Evolutionary conservation across 2,329 filamentous ascomycete species (phyloP).

Genomic region (Clarireedia sp.): DNA sequence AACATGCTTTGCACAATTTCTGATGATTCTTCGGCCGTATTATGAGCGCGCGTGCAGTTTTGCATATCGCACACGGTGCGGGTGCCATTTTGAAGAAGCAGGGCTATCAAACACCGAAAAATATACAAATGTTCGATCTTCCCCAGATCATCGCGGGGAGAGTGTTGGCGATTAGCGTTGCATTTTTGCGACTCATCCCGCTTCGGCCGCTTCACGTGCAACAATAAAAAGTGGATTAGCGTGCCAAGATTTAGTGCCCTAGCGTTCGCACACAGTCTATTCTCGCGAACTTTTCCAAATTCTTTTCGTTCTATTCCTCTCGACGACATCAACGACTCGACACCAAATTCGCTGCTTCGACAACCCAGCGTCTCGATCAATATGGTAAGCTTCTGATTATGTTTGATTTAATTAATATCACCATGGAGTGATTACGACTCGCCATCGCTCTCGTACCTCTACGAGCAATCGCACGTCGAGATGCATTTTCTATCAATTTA

Average conservation of each 20-base stretch:
- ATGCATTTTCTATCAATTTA: conserved; percentile 27
- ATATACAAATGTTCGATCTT: background rate
- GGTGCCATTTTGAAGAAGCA: conserved; percentile 53
- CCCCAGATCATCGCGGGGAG: conserved; percentile 1
- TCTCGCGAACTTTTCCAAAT: conserved; percentile 10
- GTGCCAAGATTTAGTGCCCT: conserved; percentile 22
- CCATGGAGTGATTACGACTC: conserved; percentile 25
- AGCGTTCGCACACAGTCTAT: conserved; percentile 14
- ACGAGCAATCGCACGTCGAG: conserved; percentile 32
- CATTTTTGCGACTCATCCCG: background rate
- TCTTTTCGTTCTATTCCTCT: conserved; percentile 23
- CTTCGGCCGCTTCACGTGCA: background rate
- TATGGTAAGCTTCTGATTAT: conserved; percentile 52
- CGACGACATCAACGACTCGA: conserved; percentile 13
- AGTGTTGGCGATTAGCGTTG: background rate
- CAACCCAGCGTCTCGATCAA: conserved; percentile 41
- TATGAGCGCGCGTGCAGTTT: conserved; percentile 71
- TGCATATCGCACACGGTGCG: conserved; percentile 66
- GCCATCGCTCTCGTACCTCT: conserved; percentile 32
- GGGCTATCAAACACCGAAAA: background rate
- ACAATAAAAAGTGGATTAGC: background rate
- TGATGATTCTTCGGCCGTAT: conserved; percentile 91
- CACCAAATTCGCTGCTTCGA: conserved; percentile 29
- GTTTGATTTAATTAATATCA: conserved; percentile 18
- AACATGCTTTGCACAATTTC: conserved; percentile 86